Conservation (phyloP, 2,329 filamentous ascomycete species). For the Colletotrichum magnum region DNA sequence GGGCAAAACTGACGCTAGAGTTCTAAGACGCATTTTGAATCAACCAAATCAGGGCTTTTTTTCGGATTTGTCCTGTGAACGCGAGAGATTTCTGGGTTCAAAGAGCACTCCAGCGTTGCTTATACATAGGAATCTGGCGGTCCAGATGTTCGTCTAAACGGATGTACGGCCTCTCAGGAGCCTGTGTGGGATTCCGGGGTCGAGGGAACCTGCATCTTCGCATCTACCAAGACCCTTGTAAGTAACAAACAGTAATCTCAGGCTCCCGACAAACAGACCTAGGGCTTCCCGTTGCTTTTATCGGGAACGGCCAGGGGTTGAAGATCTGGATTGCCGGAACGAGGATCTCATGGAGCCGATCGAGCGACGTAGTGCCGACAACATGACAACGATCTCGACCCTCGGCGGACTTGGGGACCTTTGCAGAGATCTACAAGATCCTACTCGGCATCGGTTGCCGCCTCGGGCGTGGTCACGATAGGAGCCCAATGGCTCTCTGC, state of each 20-base stretch:
- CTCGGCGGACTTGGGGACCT: too few species aligned
- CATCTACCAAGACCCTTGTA: constrained; percentile 3
- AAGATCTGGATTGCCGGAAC: not conserved
- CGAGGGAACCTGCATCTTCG: constrained; percentile 30
- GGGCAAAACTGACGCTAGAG: not conserved
- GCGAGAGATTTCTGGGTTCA: not conserved
- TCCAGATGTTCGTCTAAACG: too few species aligned
- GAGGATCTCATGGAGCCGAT: not conserved
- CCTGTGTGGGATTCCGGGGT: constrained; percentile 15
- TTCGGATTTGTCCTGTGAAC: not conserved
- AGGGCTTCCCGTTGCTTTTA: not conserved
- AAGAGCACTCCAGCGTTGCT: not conserved
- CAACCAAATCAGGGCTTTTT: not conserved
- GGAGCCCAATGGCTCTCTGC: constrained; percentile 4
- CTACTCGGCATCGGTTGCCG: too few species aligned
- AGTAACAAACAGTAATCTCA: constrained; percentile 18
- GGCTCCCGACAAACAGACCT: not conserved
- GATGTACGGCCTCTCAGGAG: not conserved
- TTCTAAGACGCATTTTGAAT: constrained; percentile 14
- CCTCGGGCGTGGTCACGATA: too few species aligned
- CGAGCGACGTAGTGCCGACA: not conserved
- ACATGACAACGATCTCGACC: too few species aligned
- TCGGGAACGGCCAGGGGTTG: not conserved
- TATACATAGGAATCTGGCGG: constrained; percentile 4
- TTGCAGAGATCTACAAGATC: too few species aligned